A percentile compares a stretch with the other conserved stretches of the same genome.
Conservation (phyloP, 2,329 filamentous ascomycete species). For the Orbilia quercus region DNA sequence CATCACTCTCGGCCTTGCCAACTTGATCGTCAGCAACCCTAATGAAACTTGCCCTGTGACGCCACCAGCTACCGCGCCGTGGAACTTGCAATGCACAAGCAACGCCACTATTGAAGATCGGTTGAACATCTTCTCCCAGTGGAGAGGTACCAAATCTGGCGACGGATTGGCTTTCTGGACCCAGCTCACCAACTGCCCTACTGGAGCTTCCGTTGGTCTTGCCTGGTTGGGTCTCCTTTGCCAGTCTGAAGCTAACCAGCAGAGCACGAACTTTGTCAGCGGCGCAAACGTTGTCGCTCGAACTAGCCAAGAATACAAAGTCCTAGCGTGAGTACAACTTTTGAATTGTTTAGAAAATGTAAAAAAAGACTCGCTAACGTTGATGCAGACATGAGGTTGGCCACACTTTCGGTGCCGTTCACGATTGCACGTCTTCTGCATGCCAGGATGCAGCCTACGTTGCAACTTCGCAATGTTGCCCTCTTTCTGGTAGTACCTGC, state of each 20-base stretch:
- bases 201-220: slow-evolving; percentile 84
- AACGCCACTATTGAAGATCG: slow-evolving; percentile 76
- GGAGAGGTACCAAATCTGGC: slow-evolving; percentile 77
- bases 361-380: slow-evolving; percentile 17
- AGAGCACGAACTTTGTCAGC: slow-evolving; percentile 76
- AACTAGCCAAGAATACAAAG: slow-evolving; percentile 88
- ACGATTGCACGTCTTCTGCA: slow-evolving; percentile 77
- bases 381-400: slow-evolving; percentile 77
- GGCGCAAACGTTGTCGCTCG: slow-evolving; percentile 90
- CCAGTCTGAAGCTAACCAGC: slow-evolving; percentile 67
- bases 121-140: slow-evolving; percentile 86
- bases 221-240: slow-evolving; percentile 94
- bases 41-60: slow-evolving; percentile 75
- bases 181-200: slow-evolving; percentile 82
- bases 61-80: slow-evolving; percentile 75
- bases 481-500: slow-evolving; percentile 74
- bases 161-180: slow-evolving; percentile 96
- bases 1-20: slow-evolving; percentile 88
- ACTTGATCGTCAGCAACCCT: slow-evolving; percentile 79
- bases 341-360: slow-evolving; percentile 51
- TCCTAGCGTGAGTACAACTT: slow-evolving; percentile 73
- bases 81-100: slow-evolving; percentile 81
- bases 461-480: slow-evolving; percentile 74
- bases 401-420: slow-evolving; percentile 94
- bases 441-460: slow-evolving; percentile 63